A percentile compares a stretch with the other conserved stretches of the same genome.
Conservation (phyloP, 257 asterid species). For the Nicotiana benthamiana region DNA sequence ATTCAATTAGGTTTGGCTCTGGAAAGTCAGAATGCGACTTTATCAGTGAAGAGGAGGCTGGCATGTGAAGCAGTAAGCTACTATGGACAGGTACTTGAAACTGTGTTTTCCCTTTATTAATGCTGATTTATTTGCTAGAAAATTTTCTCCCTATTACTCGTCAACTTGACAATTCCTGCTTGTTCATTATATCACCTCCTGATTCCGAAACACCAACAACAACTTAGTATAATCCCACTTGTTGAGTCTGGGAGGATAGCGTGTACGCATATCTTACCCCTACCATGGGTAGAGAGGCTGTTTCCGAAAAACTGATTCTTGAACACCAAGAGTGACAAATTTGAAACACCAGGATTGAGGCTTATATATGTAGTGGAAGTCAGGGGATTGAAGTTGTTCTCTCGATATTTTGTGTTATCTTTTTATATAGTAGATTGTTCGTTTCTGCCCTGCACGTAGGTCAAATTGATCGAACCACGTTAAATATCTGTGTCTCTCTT, state of each 20-base stretch:
- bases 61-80: constrained; percentile 75
- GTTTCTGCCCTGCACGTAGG: too few relatives aligned
- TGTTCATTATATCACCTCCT: neutral
- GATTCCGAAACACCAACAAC: neutral
- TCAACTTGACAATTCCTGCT: neutral
- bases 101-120: neutral
- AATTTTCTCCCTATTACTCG: neutral
- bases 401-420: neutral
- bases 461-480: too few relatives aligned
- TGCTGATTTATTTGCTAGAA: neutral
- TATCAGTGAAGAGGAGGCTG: constrained; percentile 81
- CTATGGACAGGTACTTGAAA: constrained; percentile 43
- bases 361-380: neutral
- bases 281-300: too few relatives aligned
- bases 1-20: constrained; percentile 74
- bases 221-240: too few relatives aligned
- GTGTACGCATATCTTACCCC: too few relatives aligned
- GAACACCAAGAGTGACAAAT: neutral
- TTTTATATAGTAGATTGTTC: too few relatives aligned
- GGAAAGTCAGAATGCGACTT: constrained; percentile 67
- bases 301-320: neutral
- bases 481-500: too few relatives aligned
- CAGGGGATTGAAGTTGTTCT: too few relatives aligned
- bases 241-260: too few relatives aligned
- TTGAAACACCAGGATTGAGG: neutral